These are phyloP conservation scores for Inonotus hispidus DNA, from an alignment of 1,284 basidiomycete genomes.

Conservation along the genomic window DNA sequence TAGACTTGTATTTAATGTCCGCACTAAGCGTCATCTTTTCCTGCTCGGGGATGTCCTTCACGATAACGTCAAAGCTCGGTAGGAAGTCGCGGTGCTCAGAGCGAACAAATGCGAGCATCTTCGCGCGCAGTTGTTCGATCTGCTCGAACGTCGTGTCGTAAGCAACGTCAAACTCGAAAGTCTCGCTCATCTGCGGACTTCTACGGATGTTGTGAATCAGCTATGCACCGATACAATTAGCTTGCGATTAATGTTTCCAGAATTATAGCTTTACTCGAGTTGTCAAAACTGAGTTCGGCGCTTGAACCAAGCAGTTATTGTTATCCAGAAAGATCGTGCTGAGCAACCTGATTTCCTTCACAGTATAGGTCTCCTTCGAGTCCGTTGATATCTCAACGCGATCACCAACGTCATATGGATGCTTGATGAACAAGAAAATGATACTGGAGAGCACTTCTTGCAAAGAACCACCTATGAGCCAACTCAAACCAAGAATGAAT, in stretches of 20 bases:
- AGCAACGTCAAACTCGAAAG: slow-evolving; percentile 76
- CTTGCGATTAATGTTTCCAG: background rate
- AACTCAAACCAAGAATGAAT: slow-evolving; percentile 78
- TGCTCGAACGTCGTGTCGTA: slow-evolving; percentile 81
- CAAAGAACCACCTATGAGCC: slow-evolving; percentile 77
- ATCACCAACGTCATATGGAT: slow-evolving; percentile 90
- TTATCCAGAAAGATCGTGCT: slow-evolving; percentile 72
- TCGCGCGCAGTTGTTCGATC: slow-evolving; percentile 71
- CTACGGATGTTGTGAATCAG: slow-evolving; percentile 69
- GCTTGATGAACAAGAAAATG: slow-evolving; percentile 84
- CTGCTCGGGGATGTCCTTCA: slow-evolving; percentile 79
- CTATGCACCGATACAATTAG: slow-evolving; percentile 30
- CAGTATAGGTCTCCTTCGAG: slow-evolving; percentile 59
- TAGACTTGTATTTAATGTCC: slow-evolving; percentile 89
- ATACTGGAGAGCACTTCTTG: slow-evolving; percentile 71
- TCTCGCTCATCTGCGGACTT: slow-evolving; percentile 73
- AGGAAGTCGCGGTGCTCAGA: slow-evolving; percentile 67
- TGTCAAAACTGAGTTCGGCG: slow-evolving; percentile 67
- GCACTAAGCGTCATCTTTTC: slow-evolving; percentile 74
- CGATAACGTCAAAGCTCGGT: slow-evolving; percentile 65
- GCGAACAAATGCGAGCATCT: slow-evolving; percentile 81
- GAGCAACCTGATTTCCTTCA: slow-evolving; percentile 83
- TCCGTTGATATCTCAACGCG: slow-evolving; percentile 48
- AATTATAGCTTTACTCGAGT: slow-evolving; percentile 45
- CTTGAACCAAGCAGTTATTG: slow-evolving; percentile 55